Evolutionary conservation across 768 basidiomycete genomes (phyloP).

Genomic region (Russula foetens): DNA sequence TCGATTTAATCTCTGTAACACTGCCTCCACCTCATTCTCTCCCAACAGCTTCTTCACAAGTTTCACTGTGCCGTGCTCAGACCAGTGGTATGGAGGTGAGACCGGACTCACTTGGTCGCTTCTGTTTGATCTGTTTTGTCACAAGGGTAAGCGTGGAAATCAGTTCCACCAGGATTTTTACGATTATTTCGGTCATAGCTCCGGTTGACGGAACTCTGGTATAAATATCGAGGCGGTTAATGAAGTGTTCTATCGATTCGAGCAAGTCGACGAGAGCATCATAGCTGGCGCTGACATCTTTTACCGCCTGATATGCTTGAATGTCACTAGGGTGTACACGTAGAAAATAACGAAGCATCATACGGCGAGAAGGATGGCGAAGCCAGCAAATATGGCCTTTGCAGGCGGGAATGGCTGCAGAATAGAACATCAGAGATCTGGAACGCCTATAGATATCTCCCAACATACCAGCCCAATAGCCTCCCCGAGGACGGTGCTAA

Average conservation of each 20-base stretch:
- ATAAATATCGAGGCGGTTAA: background rate
- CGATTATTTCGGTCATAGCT: background rate
- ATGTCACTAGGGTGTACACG: too few relatives aligned
- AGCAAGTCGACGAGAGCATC: background rate
- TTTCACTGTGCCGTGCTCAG: background rate
- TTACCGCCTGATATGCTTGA: too few relatives aligned
- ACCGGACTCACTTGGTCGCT: background rate
- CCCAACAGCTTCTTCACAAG: background rate
- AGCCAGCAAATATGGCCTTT: too few relatives aligned
- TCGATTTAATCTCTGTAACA: background rate
- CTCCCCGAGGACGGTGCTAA: background rate
- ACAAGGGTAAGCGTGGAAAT: background rate
- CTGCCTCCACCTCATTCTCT: background rate
- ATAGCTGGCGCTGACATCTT: too few relatives aligned
- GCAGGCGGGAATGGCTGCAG: too few relatives aligned
- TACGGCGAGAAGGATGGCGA: too few relatives aligned
- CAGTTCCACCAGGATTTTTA: background rate
- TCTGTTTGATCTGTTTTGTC: background rate
- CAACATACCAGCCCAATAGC: background rate
- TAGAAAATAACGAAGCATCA: too few relatives aligned
- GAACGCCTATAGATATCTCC: too few relatives aligned
- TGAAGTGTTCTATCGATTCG: background rate
- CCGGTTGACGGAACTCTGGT: background rate
- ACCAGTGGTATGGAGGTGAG: background rate
- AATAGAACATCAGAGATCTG: too few relatives aligned